phyloP scores from a whole-genome alignment of 352 stramenopile genomes.

The Phytophthora macrochlamydospora region DNA sequence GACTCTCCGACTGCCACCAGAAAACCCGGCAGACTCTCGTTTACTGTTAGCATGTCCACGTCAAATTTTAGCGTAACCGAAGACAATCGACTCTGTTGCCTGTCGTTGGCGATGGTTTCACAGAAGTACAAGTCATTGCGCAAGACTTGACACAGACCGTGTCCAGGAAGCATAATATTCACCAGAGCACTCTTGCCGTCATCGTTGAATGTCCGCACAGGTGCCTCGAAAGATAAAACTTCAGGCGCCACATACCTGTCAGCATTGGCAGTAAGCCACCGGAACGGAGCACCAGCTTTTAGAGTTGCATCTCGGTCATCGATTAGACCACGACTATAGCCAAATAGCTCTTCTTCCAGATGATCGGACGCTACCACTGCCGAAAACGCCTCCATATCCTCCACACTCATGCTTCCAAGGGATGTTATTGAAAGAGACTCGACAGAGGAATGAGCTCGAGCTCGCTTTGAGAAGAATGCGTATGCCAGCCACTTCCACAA shows the following conservation, averaged over 20 bases:
- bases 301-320: slow-evolving; percentile 3
- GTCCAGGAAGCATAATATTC: slow-evolving; percentile 5
- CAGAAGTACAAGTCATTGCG: slow-evolving; percentile 7
- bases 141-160: slow-evolving; percentile 12
- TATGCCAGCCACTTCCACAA: slow-evolving; percentile 18
- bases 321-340: slow-evolving; percentile 1
- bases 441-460: slow-evolving; percentile 2
- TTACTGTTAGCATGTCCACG: not conserved
- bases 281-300: slow-evolving; percentile 7
- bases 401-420: slow-evolving; percentile 1
- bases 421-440: slow-evolving; percentile 1
- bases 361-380: slow-evolving; percentile 9
- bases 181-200: slow-evolving; percentile 12
- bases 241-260: not conserved
- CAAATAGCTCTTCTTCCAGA: slow-evolving; percentile 17
- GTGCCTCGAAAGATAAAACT: slow-evolving; percentile 1
- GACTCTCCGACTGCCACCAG: slow-evolving; percentile 8
- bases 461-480: slow-evolving; percentile 16
- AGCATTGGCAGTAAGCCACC: slow-evolving; percentile 2
- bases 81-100: not conserved
- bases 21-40: not conserved
- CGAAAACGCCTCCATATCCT: slow-evolving; percentile 1
- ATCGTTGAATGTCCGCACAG: slow-evolving; percentile 11
- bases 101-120: not conserved
- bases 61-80: slow-evolving; percentile 9